Percentiles rank a stretch among this genome's conserved stretches.
Conservation (phyloP, 441 rosid species). For the Geranium incanum region DNA sequence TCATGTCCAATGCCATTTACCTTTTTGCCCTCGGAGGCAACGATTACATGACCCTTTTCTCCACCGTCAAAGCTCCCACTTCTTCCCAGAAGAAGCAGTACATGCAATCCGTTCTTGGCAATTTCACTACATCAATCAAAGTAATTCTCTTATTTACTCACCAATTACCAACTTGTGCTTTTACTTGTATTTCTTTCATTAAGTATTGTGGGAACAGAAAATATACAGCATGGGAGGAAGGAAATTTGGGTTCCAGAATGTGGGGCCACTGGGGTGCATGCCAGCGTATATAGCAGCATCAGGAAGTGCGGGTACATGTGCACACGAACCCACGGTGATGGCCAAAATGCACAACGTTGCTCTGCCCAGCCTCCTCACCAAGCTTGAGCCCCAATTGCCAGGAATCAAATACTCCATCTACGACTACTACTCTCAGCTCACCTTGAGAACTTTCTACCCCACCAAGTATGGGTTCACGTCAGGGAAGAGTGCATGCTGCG, state of each 20-base stretch:
- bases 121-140: constrained; percentile 7
- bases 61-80: not conserved
- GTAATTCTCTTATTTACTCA: not conserved
- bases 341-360: constrained; percentile 26
- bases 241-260: constrained; percentile 27
- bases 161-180: too few relatives aligned
- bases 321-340: not conserved
- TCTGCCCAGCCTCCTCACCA: constrained; percentile 13
- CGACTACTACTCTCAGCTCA: constrained; percentile 22
- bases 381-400: constrained; percentile 14
- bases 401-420: constrained; percentile 27
- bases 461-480: too few relatives aligned
- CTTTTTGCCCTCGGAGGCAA: constrained; percentile 13
- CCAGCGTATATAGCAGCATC: constrained; percentile 10
- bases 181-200: not conserved
- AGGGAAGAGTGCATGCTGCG: too few relatives aligned
- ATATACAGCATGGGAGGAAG: constrained; percentile 24
- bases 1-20: constrained; percentile 13
- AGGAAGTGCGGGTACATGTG: not conserved
- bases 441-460: constrained; percentile 16
- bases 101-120: constrained; percentile 9
- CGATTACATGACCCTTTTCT: not conserved
- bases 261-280: constrained; percentile 26
- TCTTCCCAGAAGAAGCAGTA: constrained; percentile 13
- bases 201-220: constrained; percentile 9